Percentiles rank a stretch among this genome's conserved stretches.
phyloP scores from a whole-genome alignment of 164 flowering plant species.

The Macadamia integrifolia region DNA sequence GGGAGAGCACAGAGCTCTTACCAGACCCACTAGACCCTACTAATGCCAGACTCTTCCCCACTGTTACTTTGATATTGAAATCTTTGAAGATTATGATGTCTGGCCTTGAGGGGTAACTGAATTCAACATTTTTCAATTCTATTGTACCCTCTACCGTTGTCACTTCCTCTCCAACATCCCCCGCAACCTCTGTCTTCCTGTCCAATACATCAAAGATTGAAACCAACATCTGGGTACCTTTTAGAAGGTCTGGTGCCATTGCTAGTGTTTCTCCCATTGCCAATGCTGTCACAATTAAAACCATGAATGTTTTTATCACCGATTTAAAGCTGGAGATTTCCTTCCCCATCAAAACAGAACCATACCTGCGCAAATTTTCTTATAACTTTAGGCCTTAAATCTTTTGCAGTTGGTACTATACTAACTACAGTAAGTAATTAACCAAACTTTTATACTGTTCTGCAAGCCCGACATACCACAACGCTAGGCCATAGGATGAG shows the following conservation, averaged over 20 bases:
- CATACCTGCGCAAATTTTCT: constrained; percentile 52
- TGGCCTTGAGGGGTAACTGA: constrained; percentile 91
- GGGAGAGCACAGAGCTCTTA: constrained; percentile 87
- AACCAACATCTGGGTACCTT: constrained; percentile 87
- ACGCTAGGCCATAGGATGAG: constrained; percentile 87
- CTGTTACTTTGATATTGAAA: constrained; percentile 57
- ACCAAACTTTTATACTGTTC: not conserved
- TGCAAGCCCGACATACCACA: constrained; percentile 46
- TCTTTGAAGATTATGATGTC: constrained; percentile 70
- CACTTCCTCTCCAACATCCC: constrained; percentile 75
- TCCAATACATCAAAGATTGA: constrained; percentile 85
- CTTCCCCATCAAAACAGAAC: constrained; percentile 83
- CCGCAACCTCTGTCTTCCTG: constrained; percentile 51
- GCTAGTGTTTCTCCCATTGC: constrained; percentile 98
- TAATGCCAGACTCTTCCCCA: constrained; percentile 83
- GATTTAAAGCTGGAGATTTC: constrained; percentile 83
- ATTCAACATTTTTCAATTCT: constrained; percentile 61
- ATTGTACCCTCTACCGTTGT: constrained; percentile 62
- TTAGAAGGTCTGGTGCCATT: constrained; percentile 83
- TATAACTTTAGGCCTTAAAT: not conserved
- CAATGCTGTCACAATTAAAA: constrained; percentile 83
- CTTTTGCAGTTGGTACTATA: not conserved
- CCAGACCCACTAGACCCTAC: constrained; percentile 99
- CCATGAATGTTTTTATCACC: constrained; percentile 92
- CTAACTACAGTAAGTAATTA: too few species aligned